Evolutionary conservation across 768 basidiomycete genomes (phyloP).

Genomic region (Chiua virens): DNA sequence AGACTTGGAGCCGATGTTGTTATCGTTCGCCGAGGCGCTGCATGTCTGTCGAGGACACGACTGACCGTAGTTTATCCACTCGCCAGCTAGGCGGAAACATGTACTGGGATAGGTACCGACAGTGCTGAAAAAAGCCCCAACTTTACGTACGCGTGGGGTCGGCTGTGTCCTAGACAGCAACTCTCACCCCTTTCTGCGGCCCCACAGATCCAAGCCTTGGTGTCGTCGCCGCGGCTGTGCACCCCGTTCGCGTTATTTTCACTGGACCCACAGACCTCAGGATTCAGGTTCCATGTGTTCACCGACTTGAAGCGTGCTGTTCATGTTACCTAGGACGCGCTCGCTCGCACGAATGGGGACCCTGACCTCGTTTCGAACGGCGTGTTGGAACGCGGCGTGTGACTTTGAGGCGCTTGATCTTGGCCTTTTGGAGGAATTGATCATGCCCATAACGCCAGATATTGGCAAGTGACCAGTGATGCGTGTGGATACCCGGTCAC

Average conservation of each 20-base stretch:
- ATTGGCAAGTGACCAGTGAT: background rate
- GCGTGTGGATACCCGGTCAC: background rate
- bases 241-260: conserved; percentile 1
- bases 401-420: background rate
- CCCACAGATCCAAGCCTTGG: background rate
- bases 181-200: conserved; percentile 12
- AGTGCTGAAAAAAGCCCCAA: background rate
- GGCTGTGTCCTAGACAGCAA: background rate
- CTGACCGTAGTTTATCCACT: background rate
- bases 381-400: conserved; percentile 3
- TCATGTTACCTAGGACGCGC: conserved; percentile 1
- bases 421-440: background rate
- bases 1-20: background rate
- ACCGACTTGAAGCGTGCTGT: conserved; percentile 9
- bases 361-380: conserved; percentile 15
- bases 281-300: background rate
- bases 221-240: conserved; percentile 3
- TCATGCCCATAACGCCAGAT: background rate
- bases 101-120: background rate
- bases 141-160: conserved; percentile 13
- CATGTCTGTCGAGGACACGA: background rate
- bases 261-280: background rate
- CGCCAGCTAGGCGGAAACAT: background rate
- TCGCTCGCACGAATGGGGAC: conserved; percentile 14
- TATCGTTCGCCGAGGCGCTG: no score